Base-by-base conservation (phyloP, 2,329 filamentous ascomycete genomes). In the Pseudogymnoascus sp. region DNA sequence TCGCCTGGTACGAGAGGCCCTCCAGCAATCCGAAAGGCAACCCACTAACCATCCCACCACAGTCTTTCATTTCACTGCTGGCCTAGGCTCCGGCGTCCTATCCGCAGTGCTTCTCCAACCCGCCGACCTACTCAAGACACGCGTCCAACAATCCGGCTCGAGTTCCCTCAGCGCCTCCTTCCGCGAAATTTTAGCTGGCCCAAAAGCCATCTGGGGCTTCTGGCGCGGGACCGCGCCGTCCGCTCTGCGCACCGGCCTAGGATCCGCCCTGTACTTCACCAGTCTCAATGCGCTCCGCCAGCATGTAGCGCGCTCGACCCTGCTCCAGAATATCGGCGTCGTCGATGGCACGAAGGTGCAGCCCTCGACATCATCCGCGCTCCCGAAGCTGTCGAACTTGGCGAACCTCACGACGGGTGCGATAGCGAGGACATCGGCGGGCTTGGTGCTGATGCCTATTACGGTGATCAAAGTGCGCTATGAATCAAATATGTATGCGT, bases 381-480 rank as follows among this genome's bases (percentile, higher is more conserved):
- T 97, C 10, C 91, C 93, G 0, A 89, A 89, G 68, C 82, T 97
- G 53, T 90, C 88, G 66, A 91, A 95, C 72, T 84, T 88, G 3
- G 90, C 88, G 60, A 99, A 99, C 72, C 81, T 99, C 19, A 78
- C 89, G 11, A 92, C 93, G 0, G 95, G 95, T 9, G 92, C 93
- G 6, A 80, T 87, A 17, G 93, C 95, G 23, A 84, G 95, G 62
- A 92, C 91, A 1, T 87, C 89, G 61, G 93, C 93, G 0, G 95
- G 95, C 38, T 90, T 97, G 72, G 78, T 96, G 53, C 86, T 97
- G 77, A 97, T 97, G 90, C 95, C 95, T 1, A 85, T 97, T 65
- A 99, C 95, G 1, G 88, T 99, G 50, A 88, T 99, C 71, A 99
- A 99, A 74, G 95, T 97, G 46, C 90, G 95, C 50, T 97, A 96